Percentiles rank a stretch among this genome's conserved stretches.
Conservation (phyloP, 805 yeast species). For the Middelhovenomyces tepae region DNA sequence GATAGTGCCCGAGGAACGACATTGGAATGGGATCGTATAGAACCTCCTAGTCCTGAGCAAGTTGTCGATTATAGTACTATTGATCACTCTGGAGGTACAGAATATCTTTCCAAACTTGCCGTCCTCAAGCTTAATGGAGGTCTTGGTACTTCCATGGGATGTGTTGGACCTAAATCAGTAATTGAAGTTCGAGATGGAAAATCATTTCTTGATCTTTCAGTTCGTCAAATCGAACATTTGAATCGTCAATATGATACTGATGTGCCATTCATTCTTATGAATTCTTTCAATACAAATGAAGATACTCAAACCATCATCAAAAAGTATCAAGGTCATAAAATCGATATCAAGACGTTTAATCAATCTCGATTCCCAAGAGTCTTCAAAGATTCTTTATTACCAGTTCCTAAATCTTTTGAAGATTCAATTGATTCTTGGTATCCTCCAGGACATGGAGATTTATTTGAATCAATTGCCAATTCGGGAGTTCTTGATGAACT, state of each 20-base stretch:
- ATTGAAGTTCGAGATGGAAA: slow-evolving; percentile 98
- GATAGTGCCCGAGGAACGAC: slow-evolving; percentile 82
- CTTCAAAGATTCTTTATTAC: slow-evolving; percentile 88
- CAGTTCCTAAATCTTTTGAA: slow-evolving; percentile 72
- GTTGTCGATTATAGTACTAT: slow-evolving; percentile 70
- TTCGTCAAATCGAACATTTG: slow-evolving; percentile 92
- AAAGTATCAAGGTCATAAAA: slow-evolving; percentile 94
- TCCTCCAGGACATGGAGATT: slow-evolving; percentile 99
- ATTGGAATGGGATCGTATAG: slow-evolving; percentile 91
- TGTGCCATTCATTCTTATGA: slow-evolving; percentile 95
- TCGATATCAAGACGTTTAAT: slow-evolving; percentile 90
- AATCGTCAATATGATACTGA: slow-evolving; percentile 85
- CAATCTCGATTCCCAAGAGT: slow-evolving; percentile 98
- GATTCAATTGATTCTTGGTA: slow-evolving; percentile 87
- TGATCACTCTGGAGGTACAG: slow-evolving; percentile 29
- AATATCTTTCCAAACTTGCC: slow-evolving; percentile 72
- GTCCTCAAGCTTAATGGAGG: slow-evolving; percentile 97
- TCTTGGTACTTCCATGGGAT: slow-evolving; percentile 98
- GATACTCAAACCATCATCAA: slow-evolving; percentile 93
- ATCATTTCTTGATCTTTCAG: slow-evolving; percentile 89
- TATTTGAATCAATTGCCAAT: slow-evolving; percentile 80
- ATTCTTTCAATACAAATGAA: slow-evolving; percentile 94
- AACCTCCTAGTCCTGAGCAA: slow-evolving; percentile 82
- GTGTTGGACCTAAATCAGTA: slow-evolving; percentile 97
- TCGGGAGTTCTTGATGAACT: slow-evolving; percentile 89